Evolutionary conservation across 225 moss, liverwort and hornwort genomes (phyloP), one percentile per base, ranked within the genome.

Genomic region (Sphagnum contortum): DNA sequence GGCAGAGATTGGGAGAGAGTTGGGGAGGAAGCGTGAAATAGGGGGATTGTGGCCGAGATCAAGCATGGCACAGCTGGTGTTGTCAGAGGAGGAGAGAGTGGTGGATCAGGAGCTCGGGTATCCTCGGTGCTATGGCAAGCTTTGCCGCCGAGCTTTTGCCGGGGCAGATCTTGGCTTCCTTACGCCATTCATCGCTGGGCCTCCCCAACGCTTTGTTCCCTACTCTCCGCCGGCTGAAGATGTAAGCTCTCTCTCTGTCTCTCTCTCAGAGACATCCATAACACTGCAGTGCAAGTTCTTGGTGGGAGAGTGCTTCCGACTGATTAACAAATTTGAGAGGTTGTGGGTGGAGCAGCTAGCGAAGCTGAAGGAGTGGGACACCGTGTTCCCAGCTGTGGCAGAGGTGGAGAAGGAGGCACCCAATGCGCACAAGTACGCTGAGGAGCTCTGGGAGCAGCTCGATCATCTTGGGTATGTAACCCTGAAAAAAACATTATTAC

Each of bases 161-260:
- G 29, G 29, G 29, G 79, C 79, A 76, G 79, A 79, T 53, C 79
- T 79, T 68, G 82, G 82, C 44, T 76, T 68, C 11, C 61, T 83
- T 66, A 83, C 79, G 9, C 79, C 79, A 54, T 83, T 79, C 69
- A 74, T 71, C 52, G 76, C 76, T 54, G 79, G 79, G 45, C 79
- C 83, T 65, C 79, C 83, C 51, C 83, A 79, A 70, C 76, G 79
- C 8, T 83, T 83, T 66, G 82, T 83, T 60, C 82, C 82, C 55
- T 83, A 83, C 71, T 65, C 82, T 55, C 82, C 82, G 60, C 73
- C 74, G 4, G 56, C 79, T 10, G 82, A 79, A 69, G 82, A 83
- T 47, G 82, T 83, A 83, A 57, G 71, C 74, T 45, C 14, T 62
- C 59, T 55, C 47, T 29, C 29, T 29, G 44, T 2, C 9, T 4